Evolutionary conservation across 2,329 filamentous ascomycete species (phyloP), one percentile per base, ranked within the genome.

Genomic region (Calonectria pseudoreteaudii): DNA sequence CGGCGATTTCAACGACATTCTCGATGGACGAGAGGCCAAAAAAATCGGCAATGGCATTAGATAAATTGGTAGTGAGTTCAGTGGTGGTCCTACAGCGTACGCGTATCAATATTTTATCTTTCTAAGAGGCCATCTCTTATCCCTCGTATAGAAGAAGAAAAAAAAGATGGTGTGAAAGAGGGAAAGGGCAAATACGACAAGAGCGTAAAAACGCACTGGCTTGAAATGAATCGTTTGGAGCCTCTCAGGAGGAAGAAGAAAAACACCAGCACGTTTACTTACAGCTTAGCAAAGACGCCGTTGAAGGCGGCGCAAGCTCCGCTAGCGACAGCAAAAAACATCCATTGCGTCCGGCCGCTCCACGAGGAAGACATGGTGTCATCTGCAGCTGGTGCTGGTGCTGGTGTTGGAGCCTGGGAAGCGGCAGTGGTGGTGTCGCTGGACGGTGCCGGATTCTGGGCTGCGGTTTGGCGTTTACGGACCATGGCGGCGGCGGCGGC

Each of bases 251-350:
- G 14, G 10, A 38, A 38, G 3, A 14, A 38, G 16, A 53, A 31
- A 53, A 53, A 26, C 1, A 30, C 23, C 41, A 28, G 26, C 26
- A 50, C 34, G 50, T 28, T 28, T n/a, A 88, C 91, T 80, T 86
- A 94, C 93, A 97, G 86, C 85, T 96, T 97, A 0, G 94, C 94
- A 86, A 96, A 95, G 7, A 94, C 92, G 73, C 94, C 94, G 79
- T 97, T 97, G 78, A 94, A 93, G 28, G 94, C 94, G 38, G 94
- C 94, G 80, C 94, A 96, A 68, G 90, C 92, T 75, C 94, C 94
- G 81, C 93, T 95, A 64, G 93, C 91, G 52, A 96, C 83, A 52
- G 94, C 93, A 75, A 94, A 89, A 66, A 93, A 85, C 75, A 96
- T 89, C 92, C 92, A 94, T 76, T 90, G 88, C 36, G 82, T 78